These are phyloP conservation scores for Ricinus communis DNA, from an alignment of 345 rosid genomes.

Conservation along the genomic window DNA sequence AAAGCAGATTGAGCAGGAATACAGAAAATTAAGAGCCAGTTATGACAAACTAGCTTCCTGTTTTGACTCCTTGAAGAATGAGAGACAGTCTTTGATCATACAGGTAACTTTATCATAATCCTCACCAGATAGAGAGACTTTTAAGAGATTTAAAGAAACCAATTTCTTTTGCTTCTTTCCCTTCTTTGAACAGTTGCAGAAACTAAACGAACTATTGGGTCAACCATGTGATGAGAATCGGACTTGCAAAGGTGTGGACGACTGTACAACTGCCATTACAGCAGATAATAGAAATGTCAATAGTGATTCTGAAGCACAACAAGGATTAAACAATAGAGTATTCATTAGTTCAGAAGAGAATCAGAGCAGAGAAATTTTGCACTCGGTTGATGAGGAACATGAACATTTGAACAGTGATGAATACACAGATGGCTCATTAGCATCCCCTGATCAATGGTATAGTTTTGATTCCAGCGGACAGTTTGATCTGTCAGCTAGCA, in stretches of 20 bases:
- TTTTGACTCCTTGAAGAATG: conserved; percentile 57
- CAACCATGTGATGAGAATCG: conserved; percentile 27
- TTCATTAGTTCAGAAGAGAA: conserved; percentile 17
- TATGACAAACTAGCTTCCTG: conserved; percentile 53
- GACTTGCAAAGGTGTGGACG: conserved; percentile 23
- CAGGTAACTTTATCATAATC: conserved; percentile 44
- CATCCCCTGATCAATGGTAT: conserved; percentile 46
- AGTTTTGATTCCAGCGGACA: conserved; percentile 37
- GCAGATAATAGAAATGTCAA: conserved; percentile 32
- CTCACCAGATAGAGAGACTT: background rate
- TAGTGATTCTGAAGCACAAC: conserved; percentile 32
- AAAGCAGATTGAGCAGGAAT: conserved; percentile 69
- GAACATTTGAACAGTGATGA: conserved; percentile 35
- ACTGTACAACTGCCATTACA: conserved; percentile 21
- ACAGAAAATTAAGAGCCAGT: conserved; percentile 43
- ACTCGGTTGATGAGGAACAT: conserved; percentile 27
- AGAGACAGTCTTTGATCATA: conserved; percentile 50
- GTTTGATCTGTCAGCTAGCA: conserved; percentile 46
- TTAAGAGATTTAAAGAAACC: background rate
- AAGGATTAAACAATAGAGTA: conserved; percentile 20
- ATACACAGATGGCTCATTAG: conserved; percentile 36
- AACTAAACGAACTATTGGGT: conserved; percentile 38
- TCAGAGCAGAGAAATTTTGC: conserved; percentile 25
- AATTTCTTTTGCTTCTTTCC: background rate
- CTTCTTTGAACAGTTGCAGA: conserved; percentile 50